A percentile compares a stretch with the other conserved stretches of the same genome.
Conservation (phyloP, 129 eudicot species). For the Escallonia rubra region DNA sequence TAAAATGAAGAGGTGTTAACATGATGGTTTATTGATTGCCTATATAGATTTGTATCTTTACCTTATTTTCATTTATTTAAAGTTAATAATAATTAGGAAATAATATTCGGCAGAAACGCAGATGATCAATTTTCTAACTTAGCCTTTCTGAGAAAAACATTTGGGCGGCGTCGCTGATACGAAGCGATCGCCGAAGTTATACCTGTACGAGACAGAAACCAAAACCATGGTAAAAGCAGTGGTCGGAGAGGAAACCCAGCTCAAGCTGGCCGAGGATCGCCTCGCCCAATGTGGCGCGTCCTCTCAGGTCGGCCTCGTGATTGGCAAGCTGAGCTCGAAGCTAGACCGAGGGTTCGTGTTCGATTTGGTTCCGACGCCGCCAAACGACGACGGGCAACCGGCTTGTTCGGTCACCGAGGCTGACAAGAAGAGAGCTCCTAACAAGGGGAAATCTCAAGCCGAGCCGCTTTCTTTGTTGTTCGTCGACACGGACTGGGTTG, state of each 20-base stretch:
- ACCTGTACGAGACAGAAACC: no score
- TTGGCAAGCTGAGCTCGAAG: slow-evolving; percentile 56
- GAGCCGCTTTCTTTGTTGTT: slow-evolving; percentile 39
- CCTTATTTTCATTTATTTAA: no score
- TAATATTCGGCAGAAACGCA: no score
- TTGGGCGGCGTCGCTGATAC: no score
- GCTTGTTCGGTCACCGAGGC: slow-evolving; percentile 49
- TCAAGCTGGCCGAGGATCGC: slow-evolving; percentile 62
- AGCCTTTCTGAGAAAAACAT: no score
- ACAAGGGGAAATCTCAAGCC: slow-evolving; percentile 41
- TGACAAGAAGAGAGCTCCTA: slow-evolving; percentile 39
- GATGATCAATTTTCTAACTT: no score
- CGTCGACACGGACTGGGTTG: slow-evolving; percentile 80
- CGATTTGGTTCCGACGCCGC: slow-evolving; percentile 75
- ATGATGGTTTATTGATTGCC: no score
- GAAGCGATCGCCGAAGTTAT: no score
- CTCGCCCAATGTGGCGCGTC: slow-evolving; percentile 46
- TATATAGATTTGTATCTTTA: no score
- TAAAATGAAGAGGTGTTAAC: no score
- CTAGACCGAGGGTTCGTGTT: slow-evolving; percentile 61
- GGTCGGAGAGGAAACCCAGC: slow-evolving; percentile 72
- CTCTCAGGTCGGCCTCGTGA: slow-evolving; percentile 78
- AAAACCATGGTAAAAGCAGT: slow-evolving; percentile 18
- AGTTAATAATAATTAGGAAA: no score
- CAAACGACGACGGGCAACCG: slow-evolving; percentile 62